Conservation (phyloP, 2,329 filamentous ascomycete species). For the Thielaviopsis ethacetica region DNA sequence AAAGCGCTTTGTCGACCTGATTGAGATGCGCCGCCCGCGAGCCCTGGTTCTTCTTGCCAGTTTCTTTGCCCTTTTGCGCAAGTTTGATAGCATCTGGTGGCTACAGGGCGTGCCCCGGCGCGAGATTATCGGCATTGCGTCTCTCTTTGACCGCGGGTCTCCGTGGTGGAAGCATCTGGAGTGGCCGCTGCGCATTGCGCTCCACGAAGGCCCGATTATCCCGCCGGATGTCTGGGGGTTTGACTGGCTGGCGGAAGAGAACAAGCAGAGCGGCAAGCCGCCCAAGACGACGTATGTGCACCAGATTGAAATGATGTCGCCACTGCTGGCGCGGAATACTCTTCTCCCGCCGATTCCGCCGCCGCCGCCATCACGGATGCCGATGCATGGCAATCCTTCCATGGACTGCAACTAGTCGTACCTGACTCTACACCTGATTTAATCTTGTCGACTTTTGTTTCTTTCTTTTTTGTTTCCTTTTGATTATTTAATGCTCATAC, state of each 20-base stretch:
- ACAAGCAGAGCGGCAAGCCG: conserved; percentile 14
- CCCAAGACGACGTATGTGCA: conserved; percentile 12
- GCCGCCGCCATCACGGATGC: conserved; percentile 7
- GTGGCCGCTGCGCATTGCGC: conserved; percentile 42
- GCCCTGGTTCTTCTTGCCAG: conserved; percentile 47
- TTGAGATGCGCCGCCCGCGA: conserved; percentile 41
- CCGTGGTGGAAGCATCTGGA: conserved; percentile 45
- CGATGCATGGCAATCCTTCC: not conserved
- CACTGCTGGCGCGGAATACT: conserved; percentile 19
- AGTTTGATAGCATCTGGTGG: conserved; percentile 51
- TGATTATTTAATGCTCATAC: not conserved
- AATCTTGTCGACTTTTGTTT: not conserved
- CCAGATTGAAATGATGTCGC: conserved; percentile 25
- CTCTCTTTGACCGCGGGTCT: conserved; percentile 40
- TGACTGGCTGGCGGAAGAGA: conserved; percentile 30
- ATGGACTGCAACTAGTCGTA: conserved; percentile 9
- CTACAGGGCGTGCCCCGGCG: conserved; percentile 47
- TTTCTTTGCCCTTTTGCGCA: conserved; percentile 49
- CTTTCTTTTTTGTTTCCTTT: not conserved
- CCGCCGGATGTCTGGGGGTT: conserved; percentile 41
- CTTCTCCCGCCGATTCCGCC: conserved; percentile 10
- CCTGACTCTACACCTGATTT: not conserved
- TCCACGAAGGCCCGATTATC: conserved; percentile 37
- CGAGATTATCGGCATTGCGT: conserved; percentile 47
- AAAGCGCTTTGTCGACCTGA: conserved; percentile 41